Base-by-base conservation (phyloP, 768 basidiomycete genomes). In the Gymnopilus dilepis region DNA sequence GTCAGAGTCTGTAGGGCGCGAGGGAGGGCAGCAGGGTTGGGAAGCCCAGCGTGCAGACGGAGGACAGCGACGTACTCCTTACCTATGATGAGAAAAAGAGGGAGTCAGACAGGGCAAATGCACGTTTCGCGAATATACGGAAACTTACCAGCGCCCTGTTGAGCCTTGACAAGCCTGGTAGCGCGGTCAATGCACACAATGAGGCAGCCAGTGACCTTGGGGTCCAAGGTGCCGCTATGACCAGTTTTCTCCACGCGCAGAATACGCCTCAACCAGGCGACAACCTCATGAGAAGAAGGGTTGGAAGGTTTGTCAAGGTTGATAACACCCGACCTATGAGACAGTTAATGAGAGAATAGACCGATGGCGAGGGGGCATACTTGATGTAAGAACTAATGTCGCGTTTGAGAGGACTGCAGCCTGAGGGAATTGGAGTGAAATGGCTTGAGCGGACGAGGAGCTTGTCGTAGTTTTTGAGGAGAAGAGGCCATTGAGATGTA, bases 231-330 rank as follows among this genome's bases (percentile, higher is more conserved):
- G 66, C 97, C 97, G 61, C 95, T 97, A 78, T 99, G 97, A 41
- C 97, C 97, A 0, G 97, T 99, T 80, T 99, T 99, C 77, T 99
- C 97, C 24, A 92, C 94, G 21, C 96, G 89, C 56, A 99, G 77
- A 65, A 99, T 99, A n/a, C 97, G 87, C 68, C 96, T 86, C 64
- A 99, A 79, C 97, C 97, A 99, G 15, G 97, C 97, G 66, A 99
- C 97, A 56, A 99, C 97, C 82, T 99, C 97, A 76, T 99, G 97
- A 4, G 96, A 97, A 17, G 96, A 97, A 3, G 97, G 97, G 78
- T 99, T 99, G 31, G 97, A 98, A 22, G 97, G 97, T 73, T 99
- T 99, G 86, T 99, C 97, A 67, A 99, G 84, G 80, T 99, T 99
- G 75, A 99, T 99, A 56, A 98, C 94, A 68, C 97, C 97, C 67